A percentile compares a stretch with the other conserved stretches of the same genome.
Evolutionary conservation across 75 land plant genomes (phyloP).

Genomic region (Cupressus sempervirens): DNA sequence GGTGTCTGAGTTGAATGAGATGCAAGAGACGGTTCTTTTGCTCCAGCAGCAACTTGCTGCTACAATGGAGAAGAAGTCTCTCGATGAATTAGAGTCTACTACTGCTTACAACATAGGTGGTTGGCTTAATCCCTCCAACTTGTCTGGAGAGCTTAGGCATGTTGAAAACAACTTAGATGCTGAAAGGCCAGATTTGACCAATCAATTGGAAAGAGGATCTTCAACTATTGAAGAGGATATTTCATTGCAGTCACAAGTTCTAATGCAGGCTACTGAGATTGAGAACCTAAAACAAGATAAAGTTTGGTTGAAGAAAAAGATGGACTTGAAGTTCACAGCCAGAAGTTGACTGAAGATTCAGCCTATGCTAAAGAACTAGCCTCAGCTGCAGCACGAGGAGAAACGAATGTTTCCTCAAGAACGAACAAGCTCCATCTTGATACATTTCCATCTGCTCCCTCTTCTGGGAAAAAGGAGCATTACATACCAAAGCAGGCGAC

Average conservation of each 20-base stretch:
- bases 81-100: not conserved
- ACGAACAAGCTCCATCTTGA: not conserved
- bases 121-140: constrained; percentile 33
- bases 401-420: constrained; percentile 9
- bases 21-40: constrained; percentile 41
- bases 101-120: constrained; percentile 4
- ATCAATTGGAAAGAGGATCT: not conserved
- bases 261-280: constrained; percentile 58
- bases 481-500: not conserved
- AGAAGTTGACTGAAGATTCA: constrained; percentile 70
- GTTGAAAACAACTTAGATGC: constrained; percentile 23
- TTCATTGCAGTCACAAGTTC: constrained; percentile 49
- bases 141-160: constrained; percentile 35
- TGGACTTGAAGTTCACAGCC: constrained; percentile 51
- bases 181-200: not conserved
- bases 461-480: not conserved
- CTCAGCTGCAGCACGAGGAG: constrained; percentile 3
- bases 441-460: not conserved
- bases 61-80: constrained; percentile 17
- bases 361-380: constrained; percentile 79
- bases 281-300: constrained; percentile 67
- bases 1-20: constrained; percentile 50
- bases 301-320: constrained; percentile 54
- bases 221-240: constrained; percentile 16
- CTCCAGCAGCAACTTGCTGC: constrained; percentile 40